A percentile compares a stretch with the other conserved stretches of the same genome.
phyloP scores from a whole-genome alignment of 371 early-diverging fungal genomes.

The Massospora cicadina region DNA sequence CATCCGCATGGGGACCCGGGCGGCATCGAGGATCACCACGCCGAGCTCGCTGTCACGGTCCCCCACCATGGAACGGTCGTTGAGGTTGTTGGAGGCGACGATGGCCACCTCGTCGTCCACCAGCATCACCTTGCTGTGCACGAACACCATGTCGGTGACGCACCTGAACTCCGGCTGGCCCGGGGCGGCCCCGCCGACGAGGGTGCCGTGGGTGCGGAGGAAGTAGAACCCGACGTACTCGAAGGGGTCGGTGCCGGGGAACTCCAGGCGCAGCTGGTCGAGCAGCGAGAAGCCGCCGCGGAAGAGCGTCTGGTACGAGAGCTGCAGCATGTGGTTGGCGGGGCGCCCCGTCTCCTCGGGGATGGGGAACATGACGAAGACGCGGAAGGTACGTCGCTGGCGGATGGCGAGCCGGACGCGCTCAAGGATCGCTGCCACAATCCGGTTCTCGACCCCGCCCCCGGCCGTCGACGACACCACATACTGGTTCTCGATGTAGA shows the following conservation, averaged over 20 bases:
- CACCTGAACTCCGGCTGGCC: constrained; percentile 19
- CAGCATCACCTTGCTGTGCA: constrained; percentile 80
- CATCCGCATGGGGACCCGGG: constrained; percentile 46
- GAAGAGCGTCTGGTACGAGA: constrained; percentile 56
- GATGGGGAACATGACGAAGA: constrained; percentile 77
- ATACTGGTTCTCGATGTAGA: constrained; percentile 92
- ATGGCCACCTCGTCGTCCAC: constrained; percentile 64
- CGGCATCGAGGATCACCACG: constrained; percentile 32
- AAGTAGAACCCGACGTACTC: constrained; percentile 9
- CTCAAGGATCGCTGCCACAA: constrained; percentile 35
- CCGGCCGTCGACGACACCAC: constrained; percentile 34
- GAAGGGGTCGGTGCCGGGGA: not conserved
- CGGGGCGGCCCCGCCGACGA: constrained; percentile 5
- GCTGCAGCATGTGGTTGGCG: constrained; percentile 55
- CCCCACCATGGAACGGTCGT: constrained; percentile 5
- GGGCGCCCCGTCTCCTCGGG: constrained; percentile 47
- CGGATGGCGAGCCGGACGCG: constrained; percentile 57
- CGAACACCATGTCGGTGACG: constrained; percentile 68
- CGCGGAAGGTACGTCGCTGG: constrained; percentile 48
- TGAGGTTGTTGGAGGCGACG: constrained; percentile 37
- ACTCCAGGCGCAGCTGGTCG: constrained; percentile 23
- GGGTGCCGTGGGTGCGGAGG: not conserved
- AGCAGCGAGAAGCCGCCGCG: constrained; percentile 55
- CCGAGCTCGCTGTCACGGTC: constrained; percentile 1
- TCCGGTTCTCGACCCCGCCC: constrained; percentile 51